A percentile compares a stretch with the other conserved stretches of the same genome.
phyloP scores from a whole-genome alignment of 495 filamentous ascomycete species.

The Penicillium mononematosum region DNA sequence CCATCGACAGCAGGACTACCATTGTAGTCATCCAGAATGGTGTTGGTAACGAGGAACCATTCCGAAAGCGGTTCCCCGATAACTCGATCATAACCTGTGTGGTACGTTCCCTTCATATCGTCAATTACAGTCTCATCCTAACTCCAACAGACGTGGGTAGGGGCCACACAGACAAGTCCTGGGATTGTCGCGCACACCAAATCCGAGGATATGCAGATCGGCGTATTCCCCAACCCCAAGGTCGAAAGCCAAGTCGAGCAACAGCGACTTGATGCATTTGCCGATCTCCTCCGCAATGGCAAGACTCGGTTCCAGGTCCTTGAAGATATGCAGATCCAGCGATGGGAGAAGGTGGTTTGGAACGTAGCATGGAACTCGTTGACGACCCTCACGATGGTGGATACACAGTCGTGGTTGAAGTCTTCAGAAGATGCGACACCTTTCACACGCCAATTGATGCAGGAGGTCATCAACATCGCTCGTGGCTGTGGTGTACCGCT shows the following conservation, averaged over 20 bases:
- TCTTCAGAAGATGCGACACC: constrained; percentile 44
- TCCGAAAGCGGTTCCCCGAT: constrained; percentile 53
- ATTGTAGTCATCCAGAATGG: constrained; percentile 72
- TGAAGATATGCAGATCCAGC: constrained; percentile 45
- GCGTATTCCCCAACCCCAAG: constrained; percentile 43
- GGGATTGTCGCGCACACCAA: constrained; percentile 46
- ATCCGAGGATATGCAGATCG: constrained; percentile 48
- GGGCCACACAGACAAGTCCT: constrained; percentile 45
- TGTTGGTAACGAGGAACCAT: constrained; percentile 64
- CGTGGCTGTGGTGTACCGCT: constrained; percentile 42
- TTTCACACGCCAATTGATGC: constrained; percentile 46
- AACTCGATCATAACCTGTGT: constrained; percentile 61
- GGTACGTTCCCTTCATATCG: constrained; percentile 18
- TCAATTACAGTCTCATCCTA: not conserved
- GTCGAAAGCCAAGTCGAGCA: constrained; percentile 26
- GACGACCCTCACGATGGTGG: constrained; percentile 51
- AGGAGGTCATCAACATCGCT: constrained; percentile 50
- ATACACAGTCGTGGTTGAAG: constrained; percentile 47
- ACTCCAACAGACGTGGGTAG: constrained; percentile 47
- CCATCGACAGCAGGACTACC: constrained; percentile 31
- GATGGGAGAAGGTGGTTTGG: constrained; percentile 57
- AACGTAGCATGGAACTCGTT: constrained; percentile 56
- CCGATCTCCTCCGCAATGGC: constrained; percentile 36
- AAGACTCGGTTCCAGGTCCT: constrained; percentile 40
- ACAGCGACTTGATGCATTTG: constrained; percentile 38